Evolutionary conservation across 352 stramenopile species (phyloP), one percentile per base, ranked within the genome.

Genomic region (Phytopythium helicoides): DNA sequence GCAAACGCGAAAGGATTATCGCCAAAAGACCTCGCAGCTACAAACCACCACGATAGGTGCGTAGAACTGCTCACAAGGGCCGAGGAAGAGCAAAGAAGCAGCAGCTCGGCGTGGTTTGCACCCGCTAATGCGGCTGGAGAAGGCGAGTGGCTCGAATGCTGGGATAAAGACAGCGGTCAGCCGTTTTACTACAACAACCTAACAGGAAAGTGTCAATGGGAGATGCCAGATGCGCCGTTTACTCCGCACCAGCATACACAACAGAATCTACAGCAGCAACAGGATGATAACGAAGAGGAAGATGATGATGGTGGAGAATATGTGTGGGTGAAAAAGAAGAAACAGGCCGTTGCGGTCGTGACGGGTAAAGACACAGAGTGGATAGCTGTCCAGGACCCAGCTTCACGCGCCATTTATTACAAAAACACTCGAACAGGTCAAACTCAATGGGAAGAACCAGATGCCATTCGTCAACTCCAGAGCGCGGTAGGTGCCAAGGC

Each of bases 321-420:
- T 42, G 73, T 87, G 5, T 87, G 76, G 76, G 76, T 87, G 14
- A 87, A 87, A 54, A 87, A 87, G 66, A 87, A 87, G 56, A 74
- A 73, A 45, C 76, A 84, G 44, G 77, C 73, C 0, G 72, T 87
- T 22, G 78, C 68, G n/a, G 76, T 87, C n/a, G 76, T 81, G 14
- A 78, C 73, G 11, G 65, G 76, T 19, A 77, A 67, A 34, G 61
- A 77, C 22, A 80, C 69, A 26, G 76, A 87, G 46, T 87, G 76
- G 76, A 80, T 63, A 21, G 71, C 73, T 14, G 76, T 87, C 8
- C 76, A 86, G 52, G 76, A 87, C 45, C 71, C 73, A 3, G 50
- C 59, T 1, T 82, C 69, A 14, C 64, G 69, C 22, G 76, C 76
- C 3, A 85, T 87, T 18, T 87, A 87, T 66, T 87, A 87, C 71